Base-by-base conservation (phyloP, 129 eudicot genomes). In the Chrysanthemum makinoi region DNA sequence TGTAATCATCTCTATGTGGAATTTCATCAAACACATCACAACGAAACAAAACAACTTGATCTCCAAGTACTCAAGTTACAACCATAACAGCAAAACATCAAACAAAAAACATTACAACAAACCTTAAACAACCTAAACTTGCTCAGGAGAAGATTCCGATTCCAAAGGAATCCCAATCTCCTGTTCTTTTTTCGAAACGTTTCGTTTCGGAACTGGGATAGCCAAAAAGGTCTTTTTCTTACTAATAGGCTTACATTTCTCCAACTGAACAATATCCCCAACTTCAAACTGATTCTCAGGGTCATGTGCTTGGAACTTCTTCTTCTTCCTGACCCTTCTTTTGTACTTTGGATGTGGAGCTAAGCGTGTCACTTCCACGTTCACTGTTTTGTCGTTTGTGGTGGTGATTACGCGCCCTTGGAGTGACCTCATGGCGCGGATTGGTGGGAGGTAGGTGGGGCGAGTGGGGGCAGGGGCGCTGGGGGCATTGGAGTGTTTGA, bases 271-370 rank as follows among this genome's bases (percentile, higher is more conserved):
- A 57, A 70, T 6, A 64, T 95, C 99, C 60, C 99, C 99, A 17
- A 87, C 77, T 47, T 81, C 24, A 76, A 90, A 95, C 43, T 74
- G 85, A 66, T 95, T 95, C 13, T 86, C 86, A 5, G 93, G 93
- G 85, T 95, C 99, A 52, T 95, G 97, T 5, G 94, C 99, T 64
- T 95, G 99, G 71, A 73, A 90, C 94, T 85, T 95, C 94, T 90
- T 90, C 91, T 87, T 88, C 86, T 64, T 81, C 75, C 96, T 73
- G 5, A 90, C 86, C 58, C 99, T 81, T 1, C 96, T 84, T 79
- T 95, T 90, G 91, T 95, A 95, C 74, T 95, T 95, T 0, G 99
- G 99, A 60, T 90, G 97, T 10, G 96, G 96, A 6, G 96, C 97
- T 6, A 95, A 79, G 0, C 99, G 99, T 0, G 75, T 71, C 1